phyloP scores from a whole-genome alignment of 1,284 basidiomycete species.

The Erythrobasidium hasegawianum region DNA sequence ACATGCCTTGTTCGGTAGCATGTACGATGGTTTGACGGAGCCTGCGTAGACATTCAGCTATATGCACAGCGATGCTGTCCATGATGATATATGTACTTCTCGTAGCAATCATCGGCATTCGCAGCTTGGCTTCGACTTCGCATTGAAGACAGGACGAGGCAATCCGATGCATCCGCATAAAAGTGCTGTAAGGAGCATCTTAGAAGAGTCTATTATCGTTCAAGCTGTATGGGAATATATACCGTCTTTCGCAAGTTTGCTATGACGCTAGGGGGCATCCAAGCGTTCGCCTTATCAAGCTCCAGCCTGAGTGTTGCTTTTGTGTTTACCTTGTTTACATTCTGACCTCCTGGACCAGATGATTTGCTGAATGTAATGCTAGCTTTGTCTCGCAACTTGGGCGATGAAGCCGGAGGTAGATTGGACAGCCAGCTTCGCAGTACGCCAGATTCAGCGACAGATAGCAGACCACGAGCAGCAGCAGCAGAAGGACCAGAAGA shows the following conservation, averaged over 20 bases:
- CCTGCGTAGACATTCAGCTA: neutral
- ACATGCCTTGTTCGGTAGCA: slow-evolving; percentile 5
- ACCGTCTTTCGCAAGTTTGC: slow-evolving; percentile 11
- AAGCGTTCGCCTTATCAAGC: slow-evolving; percentile 25
- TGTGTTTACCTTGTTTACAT: slow-evolving; percentile 45
- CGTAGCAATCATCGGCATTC: slow-evolving; percentile 25
- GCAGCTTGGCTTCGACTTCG: slow-evolving; percentile 25
- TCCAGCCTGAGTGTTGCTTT: slow-evolving; percentile 42
- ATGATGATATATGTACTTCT: slow-evolving; percentile 12
- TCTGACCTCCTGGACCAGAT: slow-evolving; percentile 43
- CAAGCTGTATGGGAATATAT: neutral
- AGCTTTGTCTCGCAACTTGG: slow-evolving; percentile 28
- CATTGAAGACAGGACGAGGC: slow-evolving; percentile 27
- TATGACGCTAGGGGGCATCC: slow-evolving; percentile 20
- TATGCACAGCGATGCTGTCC: neutral
- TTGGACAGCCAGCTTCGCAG: slow-evolving; percentile 17
- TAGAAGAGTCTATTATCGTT: neutral
- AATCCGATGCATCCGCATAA: slow-evolving; percentile 21
- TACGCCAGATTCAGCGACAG: slow-evolving; percentile 14
- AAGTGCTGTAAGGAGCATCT: slow-evolving; percentile 1
- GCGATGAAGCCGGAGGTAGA: slow-evolving; percentile 4
- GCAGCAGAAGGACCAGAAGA: neutral
- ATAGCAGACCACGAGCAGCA: slow-evolving; percentile 9
- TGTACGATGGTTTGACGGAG: slow-evolving; percentile 7
- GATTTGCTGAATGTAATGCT: slow-evolving; percentile 40